These are phyloP conservation scores for Podaxis mareebaensis DNA, from an alignment of 768 basidiomycete species.

Conservation along the genomic window DNA sequence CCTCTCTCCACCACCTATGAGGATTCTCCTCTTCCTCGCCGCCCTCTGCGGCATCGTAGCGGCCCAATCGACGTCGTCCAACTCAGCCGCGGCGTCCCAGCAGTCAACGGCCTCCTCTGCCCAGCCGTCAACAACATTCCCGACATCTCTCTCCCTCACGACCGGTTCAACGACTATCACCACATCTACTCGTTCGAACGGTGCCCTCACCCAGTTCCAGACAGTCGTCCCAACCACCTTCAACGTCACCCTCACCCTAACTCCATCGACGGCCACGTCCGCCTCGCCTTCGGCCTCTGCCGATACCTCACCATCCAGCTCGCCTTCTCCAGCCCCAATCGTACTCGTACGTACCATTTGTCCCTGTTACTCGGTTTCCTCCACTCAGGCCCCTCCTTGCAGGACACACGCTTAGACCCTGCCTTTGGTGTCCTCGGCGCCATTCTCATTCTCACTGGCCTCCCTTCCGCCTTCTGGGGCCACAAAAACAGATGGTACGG, in stretches of 20 bases:
- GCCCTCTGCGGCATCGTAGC: slow-evolving; percentile 18
- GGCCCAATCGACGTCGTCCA: slow-evolving; percentile 21
- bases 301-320: slow-evolving; percentile 44
- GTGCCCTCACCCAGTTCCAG: slow-evolving; percentile 47
- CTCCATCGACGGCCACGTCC: slow-evolving; percentile 38
- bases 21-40: slow-evolving; percentile 23
- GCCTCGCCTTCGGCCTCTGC: slow-evolving; percentile 37
- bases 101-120: slow-evolving; percentile 14
- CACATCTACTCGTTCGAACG: slow-evolving; percentile 50
- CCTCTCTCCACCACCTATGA: slow-evolving; percentile 19
- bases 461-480: slow-evolving; percentile 88
- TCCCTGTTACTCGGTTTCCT: not conserved
- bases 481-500: slow-evolving; percentile 93
- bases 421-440: slow-evolving; percentile 90
- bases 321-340: slow-evolving; percentile 44
- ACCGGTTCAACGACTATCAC: slow-evolving; percentile 47
- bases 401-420: slow-evolving; percentile 76
- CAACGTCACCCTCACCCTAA: slow-evolving; percentile 61
- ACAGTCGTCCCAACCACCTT: slow-evolving; percentile 59
- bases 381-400: slow-evolving; percentile 30
- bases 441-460: slow-evolving; percentile 84
- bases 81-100: slow-evolving; percentile 9
- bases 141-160: slow-evolving; percentile 55
- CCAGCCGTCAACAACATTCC: slow-evolving; percentile 31
- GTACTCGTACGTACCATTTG: slow-evolving; percentile 35